Evolutionary conservation across 1,284 basidiomycete species (phyloP).

Genomic region (Megacollybia platyphylla): DNA sequence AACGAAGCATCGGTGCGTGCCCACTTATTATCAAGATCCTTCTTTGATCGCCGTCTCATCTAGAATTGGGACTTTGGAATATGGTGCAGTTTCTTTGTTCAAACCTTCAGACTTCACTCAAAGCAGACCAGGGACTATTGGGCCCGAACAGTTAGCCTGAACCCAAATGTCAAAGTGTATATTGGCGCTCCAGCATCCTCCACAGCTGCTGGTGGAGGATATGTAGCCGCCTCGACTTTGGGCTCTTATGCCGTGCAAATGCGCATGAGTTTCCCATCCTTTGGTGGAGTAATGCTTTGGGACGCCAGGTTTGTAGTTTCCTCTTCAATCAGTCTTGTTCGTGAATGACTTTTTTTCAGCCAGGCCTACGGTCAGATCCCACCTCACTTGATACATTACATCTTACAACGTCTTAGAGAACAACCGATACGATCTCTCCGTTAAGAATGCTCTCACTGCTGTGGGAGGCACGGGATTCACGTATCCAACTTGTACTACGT

Average conservation of each 20-base stretch:
- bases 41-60: background rate
- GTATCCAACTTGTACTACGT: conserved; percentile 47
- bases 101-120: conserved; percentile 1
- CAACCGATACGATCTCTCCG: conserved; percentile 41
- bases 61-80: conserved; percentile 43
- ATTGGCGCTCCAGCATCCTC: conserved; percentile 47
- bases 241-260: conserved; percentile 37
- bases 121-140: conserved; percentile 37
- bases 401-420: conserved; percentile 27
- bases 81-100: conserved; percentile 19
- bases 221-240: conserved; percentile 32
- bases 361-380: background rate
- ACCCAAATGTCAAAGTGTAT: conserved; percentile 48
- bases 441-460: conserved; percentile 46
- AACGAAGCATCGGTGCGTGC: conserved; percentile 23
- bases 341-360: background rate
- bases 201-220: conserved; percentile 46
- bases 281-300: conserved; percentile 66
- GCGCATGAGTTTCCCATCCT: conserved; percentile 53
- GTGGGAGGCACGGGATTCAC: conserved; percentile 57
- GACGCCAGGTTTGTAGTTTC: conserved; percentile 36
- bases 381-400: background rate
- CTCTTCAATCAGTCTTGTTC: background rate
- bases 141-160: conserved; percentile 40
- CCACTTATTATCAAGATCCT: background rate